A percentile compares a stretch with the other conserved stretches of the same genome.
phyloP scores from a whole-genome alignment of 768 basidiomycete species.

The Tephrocybe sp. region DNA sequence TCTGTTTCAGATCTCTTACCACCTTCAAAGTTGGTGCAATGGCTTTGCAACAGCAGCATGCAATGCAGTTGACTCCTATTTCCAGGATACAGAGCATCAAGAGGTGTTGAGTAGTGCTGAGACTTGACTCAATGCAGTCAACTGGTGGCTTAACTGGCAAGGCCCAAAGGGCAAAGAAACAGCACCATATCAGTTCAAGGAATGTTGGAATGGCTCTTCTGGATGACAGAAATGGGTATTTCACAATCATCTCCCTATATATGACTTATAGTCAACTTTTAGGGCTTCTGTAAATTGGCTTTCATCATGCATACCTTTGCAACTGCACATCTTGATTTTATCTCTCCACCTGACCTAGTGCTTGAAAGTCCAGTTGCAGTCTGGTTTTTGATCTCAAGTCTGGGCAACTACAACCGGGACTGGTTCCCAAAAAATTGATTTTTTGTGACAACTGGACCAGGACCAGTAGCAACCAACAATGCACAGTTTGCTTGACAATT shows the following conservation, averaged over 20 bases:
- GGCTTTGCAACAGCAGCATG: background rate
- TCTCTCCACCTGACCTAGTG: background rate
- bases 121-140: background rate
- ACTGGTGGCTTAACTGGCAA: too few relatives aligned
- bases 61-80: background rate
- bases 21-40: background rate
- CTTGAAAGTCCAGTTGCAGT: too few relatives aligned
- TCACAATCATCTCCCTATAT: background rate
- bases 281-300: background rate
- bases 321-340: conserved; percentile 15
- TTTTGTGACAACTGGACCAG: background rate
- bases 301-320: background rate
- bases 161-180: background rate
- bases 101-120: background rate
- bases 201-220: too few relatives aligned
- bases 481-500: conserved; percentile 14
- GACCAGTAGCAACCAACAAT: background rate
- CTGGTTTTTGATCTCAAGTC: background rate
- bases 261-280: background rate
- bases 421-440: background rate
- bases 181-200: background rate
- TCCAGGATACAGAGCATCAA: background rate
- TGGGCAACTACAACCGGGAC: background rate
- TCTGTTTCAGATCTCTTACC: background rate
- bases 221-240: background rate